Conservation (phyloP, 306 rosid genomes). For the Malus fusca region DNA sequence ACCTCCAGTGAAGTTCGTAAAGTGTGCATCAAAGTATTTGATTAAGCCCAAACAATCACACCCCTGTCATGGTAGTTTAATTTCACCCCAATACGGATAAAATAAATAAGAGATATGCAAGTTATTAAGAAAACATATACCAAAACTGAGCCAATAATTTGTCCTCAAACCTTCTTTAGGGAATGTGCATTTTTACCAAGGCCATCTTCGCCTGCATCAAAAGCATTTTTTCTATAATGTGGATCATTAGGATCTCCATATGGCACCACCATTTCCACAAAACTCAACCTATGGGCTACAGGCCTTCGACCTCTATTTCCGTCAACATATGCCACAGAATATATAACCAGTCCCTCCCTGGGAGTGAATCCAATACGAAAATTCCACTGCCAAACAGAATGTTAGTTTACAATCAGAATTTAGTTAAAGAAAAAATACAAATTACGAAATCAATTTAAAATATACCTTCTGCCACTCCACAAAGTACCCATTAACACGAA, state of each 20-base stretch:
- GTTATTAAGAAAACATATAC: background rate
- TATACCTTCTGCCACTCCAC: constrained; percentile 95
- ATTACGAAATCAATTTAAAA: constrained; percentile 4
- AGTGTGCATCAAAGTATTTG: constrained; percentile 87
- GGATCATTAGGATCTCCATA: constrained; percentile 94
- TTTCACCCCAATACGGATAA: constrained; percentile 12
- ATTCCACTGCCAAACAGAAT: constrained; percentile 64
- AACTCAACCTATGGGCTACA: constrained; percentile 81
- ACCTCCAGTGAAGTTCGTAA: constrained; percentile 77
- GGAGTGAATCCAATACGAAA: constrained; percentile 89
- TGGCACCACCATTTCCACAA: constrained; percentile 95
- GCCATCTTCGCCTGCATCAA: constrained; percentile 96
- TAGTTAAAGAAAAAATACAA: background rate
- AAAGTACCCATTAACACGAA: constrained; percentile 70
- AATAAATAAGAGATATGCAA: background rate
- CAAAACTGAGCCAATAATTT: background rate
- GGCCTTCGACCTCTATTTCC: constrained; percentile 87
- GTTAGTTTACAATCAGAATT: constrained; percentile 1
- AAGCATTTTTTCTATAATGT: constrained; percentile 90
- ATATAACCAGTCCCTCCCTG: constrained; percentile 80
- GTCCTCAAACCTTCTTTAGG: constrained; percentile 57
- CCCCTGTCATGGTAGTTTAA: constrained; percentile 44
- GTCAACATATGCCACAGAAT: constrained; percentile 86
- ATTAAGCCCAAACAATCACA: constrained; percentile 88
- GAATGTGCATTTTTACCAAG: constrained; percentile 92